Evolutionary conservation across 2,329 filamentous ascomycete species (phyloP), one percentile per base, ranked within the genome.

Genomic region (Penicillium frequentans): DNA sequence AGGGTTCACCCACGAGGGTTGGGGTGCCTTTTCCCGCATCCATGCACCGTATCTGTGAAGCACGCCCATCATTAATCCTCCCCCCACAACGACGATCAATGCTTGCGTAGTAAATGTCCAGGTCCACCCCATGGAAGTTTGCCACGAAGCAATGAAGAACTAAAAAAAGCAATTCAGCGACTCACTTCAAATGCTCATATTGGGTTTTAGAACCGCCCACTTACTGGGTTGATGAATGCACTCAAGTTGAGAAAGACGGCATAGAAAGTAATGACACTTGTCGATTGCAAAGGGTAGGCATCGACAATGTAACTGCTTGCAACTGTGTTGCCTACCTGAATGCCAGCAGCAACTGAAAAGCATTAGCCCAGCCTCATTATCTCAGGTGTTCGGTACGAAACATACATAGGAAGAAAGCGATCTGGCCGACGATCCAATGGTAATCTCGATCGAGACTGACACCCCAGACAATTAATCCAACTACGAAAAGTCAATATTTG

Each of bases 401-500:
- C 77, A 70, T 70, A 82, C 79, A 83, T 1, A 85, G 65, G 58
- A 82, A 82, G 58, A 86, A 81, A 0, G 80, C 81, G 3, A 84
- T 69, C 58, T 86, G 82, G 1, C 82, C 83, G 0, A 84, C 78
- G 35, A 84, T 81, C 81, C 82, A 85, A 67, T 85, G 82, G 63
- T 81, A 84, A 0, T 66, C 66, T 42, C 72, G 74, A 56, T 84
- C 82, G 14, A 85, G 72, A 51, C 80, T 83, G 43, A 85, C 65
- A 0, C 83, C 83, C 83, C 83, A 86, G 48, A 85, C 46, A 31
- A 84, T 73, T 33, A 82, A 67, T 0, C 83, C 83, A 7, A 82
- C 66, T 69, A 55, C 13, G 31, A 13, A 43, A 21, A 23, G 27
- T 21, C 14, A 46, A 2, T 19, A 33, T 44, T 8, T 27, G 9